A percentile compares a stretch with the other conserved stretches of the same genome.
These are phyloP conservation scores for Anethum foeniculum DNA, from an alignment of 140 eudicot genomes.

Conservation along the genomic window DNA sequence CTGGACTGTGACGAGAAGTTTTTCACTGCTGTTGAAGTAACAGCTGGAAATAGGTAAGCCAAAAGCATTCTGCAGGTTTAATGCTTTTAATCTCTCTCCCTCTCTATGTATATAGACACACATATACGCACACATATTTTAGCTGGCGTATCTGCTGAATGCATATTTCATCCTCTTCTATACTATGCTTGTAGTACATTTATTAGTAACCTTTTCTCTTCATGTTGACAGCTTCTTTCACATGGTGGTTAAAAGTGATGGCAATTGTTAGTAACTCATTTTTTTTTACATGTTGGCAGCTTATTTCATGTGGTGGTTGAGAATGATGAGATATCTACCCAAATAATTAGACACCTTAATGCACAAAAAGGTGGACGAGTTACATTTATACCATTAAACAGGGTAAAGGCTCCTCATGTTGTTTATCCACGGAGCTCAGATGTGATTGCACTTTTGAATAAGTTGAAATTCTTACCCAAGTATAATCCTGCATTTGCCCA, in stretches of 20 bases:
- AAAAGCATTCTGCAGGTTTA: background rate
- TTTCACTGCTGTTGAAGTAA: conserved; percentile 97
- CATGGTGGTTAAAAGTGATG: conserved; percentile 84
- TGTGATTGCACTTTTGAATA: conserved; percentile 79
- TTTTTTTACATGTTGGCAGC: conserved; percentile 36
- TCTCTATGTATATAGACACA: background rate
- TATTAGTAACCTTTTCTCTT: background rate
- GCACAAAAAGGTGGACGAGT: conserved; percentile 90
- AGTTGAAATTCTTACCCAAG: conserved; percentile 42
- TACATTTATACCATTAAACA: conserved; percentile 91
- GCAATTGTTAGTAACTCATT: background rate
- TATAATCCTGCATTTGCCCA: conserved; percentile 69
- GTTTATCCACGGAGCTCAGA: conserved; percentile 69
- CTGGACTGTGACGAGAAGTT: conserved; percentile 88
- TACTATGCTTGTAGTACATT: conserved; percentile 5
- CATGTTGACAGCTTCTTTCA: conserved; percentile 67
- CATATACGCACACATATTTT: background rate
- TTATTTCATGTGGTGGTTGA: conserved; percentile 95
- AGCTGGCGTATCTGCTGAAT: background rate
- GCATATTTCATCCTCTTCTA: background rate
- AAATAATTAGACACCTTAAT: conserved; percentile 80
- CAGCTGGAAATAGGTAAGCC: conserved; percentile 86
- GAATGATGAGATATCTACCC: conserved; percentile 79
- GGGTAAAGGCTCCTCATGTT: conserved; percentile 79
- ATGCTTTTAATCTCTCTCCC: background rate